phyloP scores from a whole-genome alignment of 495 filamentous ascomycete genomes.

The Tuber indicum region DNA sequence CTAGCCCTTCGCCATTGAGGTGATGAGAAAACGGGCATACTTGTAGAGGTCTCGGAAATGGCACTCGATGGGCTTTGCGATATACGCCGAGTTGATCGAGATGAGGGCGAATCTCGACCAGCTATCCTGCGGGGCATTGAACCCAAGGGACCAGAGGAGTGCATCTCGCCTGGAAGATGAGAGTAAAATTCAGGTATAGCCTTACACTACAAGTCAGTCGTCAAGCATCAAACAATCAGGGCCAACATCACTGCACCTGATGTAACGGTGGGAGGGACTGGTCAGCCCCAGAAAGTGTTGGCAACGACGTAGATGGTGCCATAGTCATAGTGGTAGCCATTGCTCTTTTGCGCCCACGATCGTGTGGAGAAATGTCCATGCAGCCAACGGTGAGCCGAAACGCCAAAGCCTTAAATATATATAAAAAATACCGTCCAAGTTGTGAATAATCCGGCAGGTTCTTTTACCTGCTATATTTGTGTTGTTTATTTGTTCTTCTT shows the following conservation, averaged over 20 bases:
- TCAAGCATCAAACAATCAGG: background rate
- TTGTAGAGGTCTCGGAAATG: conserved; percentile 37
- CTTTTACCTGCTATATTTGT: conserved; percentile 28
- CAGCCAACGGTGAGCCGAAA: conserved; percentile 23
- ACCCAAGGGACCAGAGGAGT: conserved; percentile 16
- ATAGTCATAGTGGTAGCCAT: conserved; percentile 40
- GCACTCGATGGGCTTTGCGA: conserved; percentile 35
- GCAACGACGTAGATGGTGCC: conserved; percentile 19
- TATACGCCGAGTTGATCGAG: conserved; percentile 26
- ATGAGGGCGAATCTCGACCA: conserved; percentile 37
- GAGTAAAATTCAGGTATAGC: conserved; percentile 40
- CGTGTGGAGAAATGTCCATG: conserved; percentile 35
- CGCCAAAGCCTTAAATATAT: conserved; percentile 3
- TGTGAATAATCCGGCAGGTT: conserved; percentile 25
- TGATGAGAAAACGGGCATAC: conserved; percentile 34
- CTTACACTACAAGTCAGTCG: conserved; percentile 23
- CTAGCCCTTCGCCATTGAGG: conserved; percentile 30
- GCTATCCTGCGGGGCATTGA: conserved; percentile 34
- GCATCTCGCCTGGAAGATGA: conserved; percentile 31
- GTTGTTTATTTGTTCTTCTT: conserved; percentile 27
- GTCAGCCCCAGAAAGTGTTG: conserved; percentile 25
- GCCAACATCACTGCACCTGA: conserved; percentile 29
- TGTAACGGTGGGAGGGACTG: conserved; percentile 40
- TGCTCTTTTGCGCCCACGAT: conserved; percentile 29
- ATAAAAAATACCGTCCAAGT: conserved; percentile 21